A percentile compares a stretch with the other conserved stretches of the same genome.
Evolutionary conservation across 345 rosid genomes (phyloP).

Genomic region (Salix exigua): DNA sequence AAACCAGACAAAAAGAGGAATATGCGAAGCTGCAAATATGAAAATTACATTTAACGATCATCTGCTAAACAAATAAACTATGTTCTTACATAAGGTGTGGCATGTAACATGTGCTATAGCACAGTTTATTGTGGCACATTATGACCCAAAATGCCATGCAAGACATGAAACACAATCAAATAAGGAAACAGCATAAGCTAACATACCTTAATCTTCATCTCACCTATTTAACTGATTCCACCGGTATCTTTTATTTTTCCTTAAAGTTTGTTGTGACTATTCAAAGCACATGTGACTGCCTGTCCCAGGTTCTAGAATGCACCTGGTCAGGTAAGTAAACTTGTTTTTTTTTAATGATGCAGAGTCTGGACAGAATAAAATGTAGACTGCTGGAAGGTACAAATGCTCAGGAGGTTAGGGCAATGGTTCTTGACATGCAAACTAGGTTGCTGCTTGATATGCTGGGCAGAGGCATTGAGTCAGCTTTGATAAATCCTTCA

Average conservation of each 20-base stretch:
- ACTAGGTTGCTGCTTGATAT: slow-evolving; percentile 93
- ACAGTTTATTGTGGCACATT: not conserved
- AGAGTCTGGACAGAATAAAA: slow-evolving; percentile 96
- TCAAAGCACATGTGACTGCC: not conserved
- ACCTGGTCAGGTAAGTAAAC: slow-evolving; percentile 11
- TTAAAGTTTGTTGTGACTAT: not conserved
- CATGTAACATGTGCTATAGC: not conserved
- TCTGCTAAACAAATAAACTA: not conserved
- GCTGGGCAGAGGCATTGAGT: slow-evolving; percentile 98
- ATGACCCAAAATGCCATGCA: not conserved
- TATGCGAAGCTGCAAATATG: not conserved
- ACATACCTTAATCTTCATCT: not conserved
- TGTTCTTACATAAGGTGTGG: not conserved
- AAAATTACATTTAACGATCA: not conserved
- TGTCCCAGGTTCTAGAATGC: slow-evolving; percentile 9
- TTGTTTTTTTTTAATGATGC: slow-evolving; percentile 34
- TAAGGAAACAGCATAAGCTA: not conserved
- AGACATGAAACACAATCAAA: not conserved
- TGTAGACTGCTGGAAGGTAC: slow-evolving; percentile 96
- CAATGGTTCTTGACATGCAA: slow-evolving; percentile 99
- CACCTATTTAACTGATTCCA: not conserved
- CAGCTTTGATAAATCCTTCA: slow-evolving; percentile 93
- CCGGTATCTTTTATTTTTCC: not conserved
- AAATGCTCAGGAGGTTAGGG: slow-evolving; percentile 99
- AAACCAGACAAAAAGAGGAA: not conserved